Evolutionary conservation across 768 basidiomycete species (phyloP).

Genomic region (Phylloporus sp.): DNA sequence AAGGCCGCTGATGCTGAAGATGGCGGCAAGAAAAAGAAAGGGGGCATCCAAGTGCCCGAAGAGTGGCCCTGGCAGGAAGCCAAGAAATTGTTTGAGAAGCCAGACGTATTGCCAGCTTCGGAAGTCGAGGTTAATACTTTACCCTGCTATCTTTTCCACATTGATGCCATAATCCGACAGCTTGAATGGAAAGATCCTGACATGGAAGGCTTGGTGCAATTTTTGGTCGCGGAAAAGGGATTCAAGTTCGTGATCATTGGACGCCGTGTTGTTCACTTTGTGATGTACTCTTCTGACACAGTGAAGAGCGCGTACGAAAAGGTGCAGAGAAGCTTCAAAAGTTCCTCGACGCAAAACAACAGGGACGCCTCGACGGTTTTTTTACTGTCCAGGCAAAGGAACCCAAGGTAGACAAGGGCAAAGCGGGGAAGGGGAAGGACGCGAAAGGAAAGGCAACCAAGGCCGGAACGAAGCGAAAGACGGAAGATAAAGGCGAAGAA

Average conservation of each 20-base stretch:
- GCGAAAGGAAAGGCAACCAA: conserved; percentile 17
- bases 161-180: conserved; percentile 35
- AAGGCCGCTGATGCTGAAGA: conserved; percentile 40
- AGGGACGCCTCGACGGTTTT: conserved; percentile 94
- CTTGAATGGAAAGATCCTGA: conserved; percentile 94
- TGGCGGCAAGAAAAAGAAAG: conserved; percentile 52
- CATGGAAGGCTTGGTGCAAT: conserved; percentile 87
- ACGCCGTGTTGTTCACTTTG: neutral
- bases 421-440: conserved; percentile 40
- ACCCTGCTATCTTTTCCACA: neutral
- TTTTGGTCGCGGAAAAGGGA: conserved; percentile 91
- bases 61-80: conserved; percentile 98
- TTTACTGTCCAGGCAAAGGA: conserved; percentile 69
- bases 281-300: conserved; percentile 28
- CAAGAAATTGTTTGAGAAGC: conserved; percentile 82
- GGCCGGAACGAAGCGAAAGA: conserved; percentile 21
- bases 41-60: conserved; percentile 76
- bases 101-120: conserved; percentile 83
- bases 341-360: conserved; percentile 84
- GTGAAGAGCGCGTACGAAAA: conserved; percentile 94
- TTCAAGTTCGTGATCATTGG: conserved; percentile 64
- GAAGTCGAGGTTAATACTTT: conserved; percentile 67
- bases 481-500: conserved; percentile 32
- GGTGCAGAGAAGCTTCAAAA: conserved; percentile 92
- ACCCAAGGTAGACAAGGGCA: conserved; percentile 43